phyloP scores from a whole-genome alignment of 2,329 filamentous ascomycete species.

The Alternaria atra region DNA sequence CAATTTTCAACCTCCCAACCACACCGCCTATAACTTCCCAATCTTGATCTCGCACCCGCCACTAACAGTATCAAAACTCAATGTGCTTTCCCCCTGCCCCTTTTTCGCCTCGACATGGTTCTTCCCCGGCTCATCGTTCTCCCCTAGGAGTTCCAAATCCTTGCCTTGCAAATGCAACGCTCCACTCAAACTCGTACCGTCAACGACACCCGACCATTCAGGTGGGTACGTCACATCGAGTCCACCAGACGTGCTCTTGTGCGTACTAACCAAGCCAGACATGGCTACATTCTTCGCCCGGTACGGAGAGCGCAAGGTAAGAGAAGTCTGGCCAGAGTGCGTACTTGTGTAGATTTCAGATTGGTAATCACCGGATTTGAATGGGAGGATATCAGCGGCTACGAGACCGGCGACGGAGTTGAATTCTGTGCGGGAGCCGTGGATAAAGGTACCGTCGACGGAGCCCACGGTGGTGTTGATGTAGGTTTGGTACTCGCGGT shows the following conservation, averaged over 20 bases:
- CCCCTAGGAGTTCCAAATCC: slow-evolving; percentile 45
- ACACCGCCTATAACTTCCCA: slow-evolving; percentile 36
- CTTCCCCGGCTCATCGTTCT: slow-evolving; percentile 38
- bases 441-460: slow-evolving; percentile 52
- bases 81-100: slow-evolving; percentile 44
- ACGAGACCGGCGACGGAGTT: slow-evolving; percentile 51
- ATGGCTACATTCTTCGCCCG: slow-evolving; percentile 35
- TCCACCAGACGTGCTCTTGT: slow-evolving; percentile 48
- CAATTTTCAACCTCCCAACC: not conserved
- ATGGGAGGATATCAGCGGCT: slow-evolving; percentile 50
- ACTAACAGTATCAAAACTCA: slow-evolving; percentile 48
- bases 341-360: slow-evolving; percentile 48
- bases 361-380: slow-evolving; percentile 34
- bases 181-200: slow-evolving; percentile 50
- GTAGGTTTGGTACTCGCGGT: slow-evolving; percentile 54
- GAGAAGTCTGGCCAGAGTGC: slow-evolving; percentile 44
- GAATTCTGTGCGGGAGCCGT: slow-evolving; percentile 51
- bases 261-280: slow-evolving; percentile 42
- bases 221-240: slow-evolving; percentile 53
- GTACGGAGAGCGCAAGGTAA: slow-evolving; percentile 48
- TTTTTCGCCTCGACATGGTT: slow-evolving; percentile 53
- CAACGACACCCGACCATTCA: slow-evolving; percentile 54
- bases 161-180: slow-evolving; percentile 51
- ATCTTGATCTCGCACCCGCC: slow-evolving; percentile 45
- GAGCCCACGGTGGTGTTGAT: slow-evolving; percentile 51